Evolutionary conservation across 176 grass and related monocot genomes (phyloP), one percentile per base, ranked within the genome.

Genomic region (Tillandsia leiboldiana): DNA sequence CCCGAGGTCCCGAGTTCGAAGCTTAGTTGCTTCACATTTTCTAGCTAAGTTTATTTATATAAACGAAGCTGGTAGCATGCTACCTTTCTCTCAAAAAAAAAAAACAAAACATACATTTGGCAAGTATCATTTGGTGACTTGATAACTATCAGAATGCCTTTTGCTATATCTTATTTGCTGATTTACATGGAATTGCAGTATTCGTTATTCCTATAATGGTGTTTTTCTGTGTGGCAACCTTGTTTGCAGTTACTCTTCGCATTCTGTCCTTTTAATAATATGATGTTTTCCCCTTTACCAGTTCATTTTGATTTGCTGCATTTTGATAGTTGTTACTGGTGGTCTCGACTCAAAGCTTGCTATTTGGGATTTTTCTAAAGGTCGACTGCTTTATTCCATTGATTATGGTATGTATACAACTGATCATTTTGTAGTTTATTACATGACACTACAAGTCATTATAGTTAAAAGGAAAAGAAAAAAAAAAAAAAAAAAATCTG

Each of bases 311-410:
- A 20, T 57, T 69, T n/a, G 3, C 29, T 81, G 62, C 3, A 57
- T 61, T 61, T 42, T 82, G 54, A 49, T 82, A 97, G 89, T 49
- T 68, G 83, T 97, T 68, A 97, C 86, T 26, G 86, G 89, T 65
- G 86, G 89, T 27, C 89, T 92, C 29, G 93, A 97, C 70, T 92
- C 84, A 28, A 92, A 87, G 77, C 86, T 97, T 69, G 77, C 66
- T 65, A 74, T 80, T 0, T 97, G 93, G 93, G 93, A 97, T 82
- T 92, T 97, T 80, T 97, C 93, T 57, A 97, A 85, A 87, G 88
- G 83, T 8, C 84, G 86, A 53, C 63, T 66, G 70, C 68, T 85
- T 53, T 80, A 84, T 85, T 80, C 81, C 57, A 97, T 97, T 71
- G 86, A 97, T 83, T 92, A 97, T 27, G 93, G 89, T 97, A 85